Evolutionary conservation across 1,284 basidiomycete genomes (phyloP).

Genomic region (Lentinus polychrous): DNA sequence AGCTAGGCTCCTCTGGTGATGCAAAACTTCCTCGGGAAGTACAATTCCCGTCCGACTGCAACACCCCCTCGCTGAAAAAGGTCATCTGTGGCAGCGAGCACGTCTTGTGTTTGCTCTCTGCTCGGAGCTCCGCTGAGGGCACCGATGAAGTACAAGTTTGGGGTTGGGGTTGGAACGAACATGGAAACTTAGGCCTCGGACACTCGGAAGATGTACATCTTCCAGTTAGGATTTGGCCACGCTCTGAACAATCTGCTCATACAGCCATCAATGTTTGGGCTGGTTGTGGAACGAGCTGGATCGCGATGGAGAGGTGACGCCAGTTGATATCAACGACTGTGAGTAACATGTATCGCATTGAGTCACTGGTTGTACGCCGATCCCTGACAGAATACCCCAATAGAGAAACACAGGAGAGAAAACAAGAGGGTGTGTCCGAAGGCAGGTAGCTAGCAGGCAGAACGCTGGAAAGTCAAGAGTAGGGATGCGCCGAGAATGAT

Average conservation of each 20-base stretch:
- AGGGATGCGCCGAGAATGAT: slow-evolving; percentile 35
- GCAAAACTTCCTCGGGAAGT: slow-evolving; percentile 19
- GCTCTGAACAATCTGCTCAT: slow-evolving; percentile 8
- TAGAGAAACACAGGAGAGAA: neutral
- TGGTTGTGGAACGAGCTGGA: slow-evolving; percentile 74
- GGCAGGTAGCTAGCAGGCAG: slow-evolving; percentile 10
- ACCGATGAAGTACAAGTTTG: slow-evolving; percentile 41
- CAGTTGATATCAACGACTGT: neutral
- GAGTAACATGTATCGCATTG: neutral
- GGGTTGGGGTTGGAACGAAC: slow-evolving; percentile 95
- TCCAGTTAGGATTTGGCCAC: slow-evolving; percentile 50
- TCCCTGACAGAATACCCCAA: neutral
- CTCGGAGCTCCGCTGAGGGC: slow-evolving; percentile 7
- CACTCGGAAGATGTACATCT: slow-evolving; percentile 43
- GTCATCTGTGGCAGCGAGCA: slow-evolving; percentile 79
- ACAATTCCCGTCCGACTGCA: slow-evolving; percentile 29
- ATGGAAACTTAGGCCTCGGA: slow-evolving; percentile 80
- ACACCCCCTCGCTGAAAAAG: slow-evolving; percentile 17
- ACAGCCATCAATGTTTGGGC: slow-evolving; percentile 44
- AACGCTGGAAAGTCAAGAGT: slow-evolving; percentile 33
- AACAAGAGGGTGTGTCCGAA: neutral
- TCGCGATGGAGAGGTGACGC: slow-evolving; percentile 23
- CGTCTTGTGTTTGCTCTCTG: slow-evolving; percentile 36
- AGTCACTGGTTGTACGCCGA: neutral
- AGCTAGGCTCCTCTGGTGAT: slow-evolving; percentile 47